Conservation (phyloP, 1,139 yeast species). For the Debaryomyces singareniensis region DNA sequence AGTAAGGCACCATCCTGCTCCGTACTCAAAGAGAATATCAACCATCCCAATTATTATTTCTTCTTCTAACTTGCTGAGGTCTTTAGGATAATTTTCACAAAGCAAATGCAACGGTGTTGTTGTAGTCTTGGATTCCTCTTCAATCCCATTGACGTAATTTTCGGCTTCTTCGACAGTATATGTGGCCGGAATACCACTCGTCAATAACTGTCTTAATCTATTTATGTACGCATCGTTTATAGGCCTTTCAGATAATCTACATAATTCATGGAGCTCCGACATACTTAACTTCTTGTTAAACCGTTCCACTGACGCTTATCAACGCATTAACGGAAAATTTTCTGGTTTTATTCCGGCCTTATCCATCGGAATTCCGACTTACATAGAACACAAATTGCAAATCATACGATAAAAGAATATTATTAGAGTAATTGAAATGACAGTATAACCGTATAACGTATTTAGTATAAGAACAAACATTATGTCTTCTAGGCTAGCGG, state of each 20-base stretch:
- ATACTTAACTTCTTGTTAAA: too few relatives aligned
- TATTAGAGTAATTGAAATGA: too few relatives aligned
- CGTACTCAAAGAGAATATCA: constrained; percentile 65
- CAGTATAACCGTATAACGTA: too few relatives aligned
- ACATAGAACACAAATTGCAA: constrained; percentile 1
- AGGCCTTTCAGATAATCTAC: constrained; percentile 54
- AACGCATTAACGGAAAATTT: neutral
- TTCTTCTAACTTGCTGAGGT: constrained; percentile 36
- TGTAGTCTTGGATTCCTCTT: constrained; percentile 34
- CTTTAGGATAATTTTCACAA: constrained; percentile 44
- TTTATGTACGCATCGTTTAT: constrained; percentile 40
- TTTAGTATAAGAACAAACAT: constrained; percentile 1
- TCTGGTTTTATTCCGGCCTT: too few relatives aligned
- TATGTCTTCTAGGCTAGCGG: constrained; percentile 27
- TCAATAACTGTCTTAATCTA: constrained; percentile 39
- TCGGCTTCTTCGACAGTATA: constrained; percentile 75
- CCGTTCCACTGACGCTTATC: too few relatives aligned
- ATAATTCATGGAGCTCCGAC: constrained; percentile 69
- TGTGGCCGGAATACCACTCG: constrained; percentile 72
- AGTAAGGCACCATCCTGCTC: constrained; percentile 84
- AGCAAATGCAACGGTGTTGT: constrained; percentile 79
- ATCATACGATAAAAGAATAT: constrained; percentile 7
- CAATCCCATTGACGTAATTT: constrained; percentile 39
- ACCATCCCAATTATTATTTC: constrained; percentile 50
- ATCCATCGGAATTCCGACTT: constrained; percentile 1